phyloP scores from a whole-genome alignment of 352 stramenopile genomes.

The Phytophthora boehmeriae region DNA sequence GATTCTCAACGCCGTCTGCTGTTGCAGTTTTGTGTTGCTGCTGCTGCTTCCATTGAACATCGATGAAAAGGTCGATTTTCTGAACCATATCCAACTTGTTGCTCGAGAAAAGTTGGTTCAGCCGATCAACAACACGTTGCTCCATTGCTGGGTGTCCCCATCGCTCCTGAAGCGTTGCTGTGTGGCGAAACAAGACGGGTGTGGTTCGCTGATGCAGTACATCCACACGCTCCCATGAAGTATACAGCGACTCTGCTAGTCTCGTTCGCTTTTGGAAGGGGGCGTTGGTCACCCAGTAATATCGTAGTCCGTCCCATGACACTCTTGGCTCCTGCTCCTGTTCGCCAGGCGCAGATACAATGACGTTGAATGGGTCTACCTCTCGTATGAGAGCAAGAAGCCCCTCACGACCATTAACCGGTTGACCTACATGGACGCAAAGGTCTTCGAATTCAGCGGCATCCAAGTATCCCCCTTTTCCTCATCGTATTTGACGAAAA shows the following conservation, averaged over 20 bases:
- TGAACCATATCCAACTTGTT: slow-evolving; percentile 57
- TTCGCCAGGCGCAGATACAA: neutral
- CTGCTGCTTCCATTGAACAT: slow-evolving; percentile 45
- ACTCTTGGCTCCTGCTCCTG: slow-evolving; percentile 27
- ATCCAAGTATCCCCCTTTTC: slow-evolving; percentile 56
- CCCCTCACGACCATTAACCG: slow-evolving; percentile 27
- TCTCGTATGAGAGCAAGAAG: slow-evolving; percentile 46
- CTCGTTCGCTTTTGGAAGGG: slow-evolving; percentile 57
- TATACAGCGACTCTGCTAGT: slow-evolving; percentile 27
- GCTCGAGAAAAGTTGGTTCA: slow-evolving; percentile 57
- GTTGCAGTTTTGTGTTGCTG: slow-evolving; percentile 7
- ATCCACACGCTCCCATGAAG: slow-evolving; percentile 56
- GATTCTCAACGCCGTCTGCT: slow-evolving; percentile 2
- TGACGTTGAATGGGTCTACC: slow-evolving; percentile 43
- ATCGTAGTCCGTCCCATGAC: slow-evolving; percentile 54
- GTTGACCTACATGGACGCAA: slow-evolving; percentile 58
- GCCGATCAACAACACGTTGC: slow-evolving; percentile 40
- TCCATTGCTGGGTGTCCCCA: slow-evolving; percentile 64
- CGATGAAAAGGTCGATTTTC: slow-evolving; percentile 57
- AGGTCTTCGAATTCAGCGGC: slow-evolving; percentile 61
- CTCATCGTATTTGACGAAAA: slow-evolving; percentile 70
- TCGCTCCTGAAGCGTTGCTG: slow-evolving; percentile 41
- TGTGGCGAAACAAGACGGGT: slow-evolving; percentile 42
- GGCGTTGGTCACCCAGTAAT: slow-evolving; percentile 55
- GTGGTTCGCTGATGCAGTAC: slow-evolving; percentile 24